phyloP scores from a whole-genome alignment of 148 eudicot species.

The Chenopodium formosanum region DNA sequence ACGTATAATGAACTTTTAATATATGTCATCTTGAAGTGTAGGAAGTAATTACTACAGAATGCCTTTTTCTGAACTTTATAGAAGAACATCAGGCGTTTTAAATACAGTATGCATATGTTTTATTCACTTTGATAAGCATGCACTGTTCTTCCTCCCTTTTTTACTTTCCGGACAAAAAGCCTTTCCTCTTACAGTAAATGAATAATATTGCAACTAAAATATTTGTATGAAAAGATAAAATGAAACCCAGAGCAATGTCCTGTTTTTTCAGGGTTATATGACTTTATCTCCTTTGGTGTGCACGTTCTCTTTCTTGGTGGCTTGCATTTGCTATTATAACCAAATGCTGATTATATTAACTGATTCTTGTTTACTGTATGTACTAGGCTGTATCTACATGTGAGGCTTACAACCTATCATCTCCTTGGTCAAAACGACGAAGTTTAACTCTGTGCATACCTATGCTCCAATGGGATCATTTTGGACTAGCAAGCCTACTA shows the following conservation, averaged over 20 bases:
- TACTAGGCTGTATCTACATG: slow-evolving; percentile 19
- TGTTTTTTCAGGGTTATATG: neutral
- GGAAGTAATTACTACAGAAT: neutral
- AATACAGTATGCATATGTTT: neutral
- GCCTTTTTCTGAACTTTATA: neutral
- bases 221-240: neutral
- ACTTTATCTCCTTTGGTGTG: neutral
- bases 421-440: slow-evolving; percentile 25
- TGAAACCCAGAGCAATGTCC: neutral
- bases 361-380: neutral
- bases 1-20: neutral
- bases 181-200: neutral
- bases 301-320: neutral
- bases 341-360: neutral
- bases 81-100: neutral
- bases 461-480: slow-evolving; percentile 19
- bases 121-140: neutral
- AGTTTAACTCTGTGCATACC: slow-evolving; percentile 25
- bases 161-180: neutral
- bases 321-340: neutral
- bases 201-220: neutral
- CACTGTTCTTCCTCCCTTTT: neutral
- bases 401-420: slow-evolving; percentile 26
- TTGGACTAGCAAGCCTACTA: slow-evolving; percentile 25
- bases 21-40: neutral